Evolutionary conservation across 106 monocot species (phyloP), one percentile per base, ranked within the genome.

Genomic region (Dendrobium catenatum): DNA sequence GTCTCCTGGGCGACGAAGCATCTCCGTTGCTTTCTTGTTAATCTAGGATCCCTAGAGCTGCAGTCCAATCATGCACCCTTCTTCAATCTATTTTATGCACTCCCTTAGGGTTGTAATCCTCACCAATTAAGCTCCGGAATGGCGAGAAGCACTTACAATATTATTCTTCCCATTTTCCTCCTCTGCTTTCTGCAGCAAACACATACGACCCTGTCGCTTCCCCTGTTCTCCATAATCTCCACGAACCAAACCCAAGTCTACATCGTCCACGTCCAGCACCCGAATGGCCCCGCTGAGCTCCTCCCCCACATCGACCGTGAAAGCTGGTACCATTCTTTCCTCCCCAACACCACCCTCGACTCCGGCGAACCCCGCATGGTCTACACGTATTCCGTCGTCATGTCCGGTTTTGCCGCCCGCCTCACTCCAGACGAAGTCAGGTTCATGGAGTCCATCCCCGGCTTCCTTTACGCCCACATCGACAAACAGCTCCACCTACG

Each of bases 361-460:
- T 73, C 42, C 26, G 22, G 72, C 27, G 64, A 55, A 5, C 72
- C 72, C 15, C 79, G 73, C 3, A 56, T 84, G 61, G 75, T 84
- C 17, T 31, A 79, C 56, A 44, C 79, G 6, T 84, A 84, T 47
- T 9, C 19, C 43, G 18, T 55, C 18, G 84, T 42, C 55, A 79
- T 84, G 42, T 61, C 72, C 16, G 79, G 84, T 31, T 84, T 84
- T 37, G 79, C 84, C 15, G 84, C 79, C 24, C 79, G 47, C 18
- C 84, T 79, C 26, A 84, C 84, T 33, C 51, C 73, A 4, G 15
- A 44, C 31, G 79, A 84, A 42, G 42, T 79, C 26, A 20, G 22
- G 4, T 19, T 4, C 13, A 61, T 79, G 75, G 24, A 55, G 6
- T 54, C 72, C 20, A 84, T 58, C 9, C 6, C 17, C 6, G 73